These are phyloP conservation scores for Phialemoniopsis sp. DNA, from an alignment of 2,329 filamentous ascomycete species.

Conservation along the genomic window DNA sequence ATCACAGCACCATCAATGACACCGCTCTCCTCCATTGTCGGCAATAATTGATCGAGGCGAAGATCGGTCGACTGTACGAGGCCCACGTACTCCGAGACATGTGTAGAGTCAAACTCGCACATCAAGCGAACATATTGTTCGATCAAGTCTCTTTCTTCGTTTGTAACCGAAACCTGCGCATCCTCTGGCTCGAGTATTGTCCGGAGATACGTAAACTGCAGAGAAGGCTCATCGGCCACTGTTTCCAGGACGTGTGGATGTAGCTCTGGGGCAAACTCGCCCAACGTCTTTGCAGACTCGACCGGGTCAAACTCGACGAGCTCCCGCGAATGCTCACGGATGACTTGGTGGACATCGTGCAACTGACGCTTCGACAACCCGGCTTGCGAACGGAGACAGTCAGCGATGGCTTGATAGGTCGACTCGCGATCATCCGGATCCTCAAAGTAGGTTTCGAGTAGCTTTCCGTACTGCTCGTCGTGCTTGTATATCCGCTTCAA, in stretches of 20 bases:
- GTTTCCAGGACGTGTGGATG: conserved; percentile 63
- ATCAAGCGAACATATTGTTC: conserved; percentile 88
- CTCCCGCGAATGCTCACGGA: conserved; percentile 61
- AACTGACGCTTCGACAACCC: conserved; percentile 65
- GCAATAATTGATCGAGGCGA: conserved; percentile 73
- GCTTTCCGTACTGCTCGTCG: conserved; percentile 74
- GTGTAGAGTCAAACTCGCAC: conserved; percentile 77
- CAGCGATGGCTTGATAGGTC: conserved; percentile 75
- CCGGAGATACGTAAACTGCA: conserved; percentile 73
- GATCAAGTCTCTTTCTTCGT: conserved; percentile 54
- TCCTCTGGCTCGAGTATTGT: conserved; percentile 65
- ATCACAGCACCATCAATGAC: conserved; percentile 91
- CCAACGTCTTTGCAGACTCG: conserved; percentile 62
- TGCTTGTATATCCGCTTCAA: conserved; percentile 82
- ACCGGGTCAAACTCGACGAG: conserved; percentile 64
- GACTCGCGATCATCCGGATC: conserved; percentile 71
- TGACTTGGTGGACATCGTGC: conserved; percentile 63
- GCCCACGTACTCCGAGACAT: conserved; percentile 83
- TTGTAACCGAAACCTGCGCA: conserved; percentile 3
- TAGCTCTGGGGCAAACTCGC: conserved; percentile 55
- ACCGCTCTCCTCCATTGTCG: conserved; percentile 83
- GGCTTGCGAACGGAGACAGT: conserved; percentile 65
- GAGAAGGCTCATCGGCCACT: conserved; percentile 53
- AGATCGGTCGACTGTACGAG: conserved; percentile 73
- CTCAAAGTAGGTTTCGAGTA: conserved; percentile 79